Percentiles rank a stretch among this genome's conserved stretches.
Conservation (phyloP, 2,329 filamentous ascomycete species). For the Zalaria sp. region DNA sequence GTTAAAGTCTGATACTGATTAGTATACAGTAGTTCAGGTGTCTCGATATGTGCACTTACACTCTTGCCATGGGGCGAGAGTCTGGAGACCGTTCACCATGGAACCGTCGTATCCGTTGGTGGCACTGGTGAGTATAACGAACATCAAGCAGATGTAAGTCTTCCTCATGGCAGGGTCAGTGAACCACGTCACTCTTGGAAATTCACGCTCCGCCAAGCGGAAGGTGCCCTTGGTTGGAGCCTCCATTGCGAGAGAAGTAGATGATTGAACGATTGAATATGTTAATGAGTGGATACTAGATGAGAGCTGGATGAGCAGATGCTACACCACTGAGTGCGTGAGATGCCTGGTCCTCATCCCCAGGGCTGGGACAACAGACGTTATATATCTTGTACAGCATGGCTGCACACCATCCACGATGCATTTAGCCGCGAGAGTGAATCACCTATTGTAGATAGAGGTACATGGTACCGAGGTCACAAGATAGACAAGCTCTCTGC, state of each 20-base stretch:
- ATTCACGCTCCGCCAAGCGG: constrained; percentile 15
- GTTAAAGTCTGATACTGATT: constrained; percentile 15
- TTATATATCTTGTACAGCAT: not conserved
- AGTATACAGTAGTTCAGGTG: not conserved
- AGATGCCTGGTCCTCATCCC: not conserved
- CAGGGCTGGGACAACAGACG: not conserved
- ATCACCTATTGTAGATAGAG: not conserved
- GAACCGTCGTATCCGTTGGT: constrained; percentile 37
- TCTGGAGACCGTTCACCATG: constrained; percentile 37
- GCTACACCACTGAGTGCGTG: not conserved
- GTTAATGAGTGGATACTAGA: not conserved
- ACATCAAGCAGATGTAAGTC: constrained; percentile 18
- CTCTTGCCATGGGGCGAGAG: constrained; percentile 29
- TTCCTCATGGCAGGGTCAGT: constrained; percentile 15
- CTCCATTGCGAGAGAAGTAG: constrained; percentile 11
- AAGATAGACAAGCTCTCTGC: not conserved
- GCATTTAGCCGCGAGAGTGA: not conserved
- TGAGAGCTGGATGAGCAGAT: not conserved
- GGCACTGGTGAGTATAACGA: constrained; percentile 17
- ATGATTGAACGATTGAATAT: constrained; percentile 1
- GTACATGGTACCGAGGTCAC: not conserved
- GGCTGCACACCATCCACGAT: not conserved
- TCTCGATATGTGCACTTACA: constrained; percentile 14
- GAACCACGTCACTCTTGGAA: constrained; percentile 20
- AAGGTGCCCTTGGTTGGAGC: constrained; percentile 18